These are phyloP conservation scores for Solanum bulbocastanum DNA, from an alignment of 257 asterid genomes.

Conservation along the genomic window DNA sequence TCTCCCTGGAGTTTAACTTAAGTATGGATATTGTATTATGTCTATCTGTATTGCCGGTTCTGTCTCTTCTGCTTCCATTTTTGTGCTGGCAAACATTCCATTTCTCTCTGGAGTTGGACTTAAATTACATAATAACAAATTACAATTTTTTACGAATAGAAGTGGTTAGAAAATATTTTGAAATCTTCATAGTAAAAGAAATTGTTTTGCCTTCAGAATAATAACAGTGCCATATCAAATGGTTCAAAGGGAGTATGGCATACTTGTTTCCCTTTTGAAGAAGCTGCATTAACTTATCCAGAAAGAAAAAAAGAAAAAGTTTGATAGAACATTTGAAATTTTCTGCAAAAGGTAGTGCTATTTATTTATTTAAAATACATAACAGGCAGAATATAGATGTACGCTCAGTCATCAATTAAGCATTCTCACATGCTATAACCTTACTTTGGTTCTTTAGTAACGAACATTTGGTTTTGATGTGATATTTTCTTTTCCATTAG, in stretches of 20 bases:
- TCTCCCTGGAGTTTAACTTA: not conserved
- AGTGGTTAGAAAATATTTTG: not conserved
- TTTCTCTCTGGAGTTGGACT: not conserved
- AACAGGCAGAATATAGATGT: not conserved
- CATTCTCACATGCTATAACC: not conserved
- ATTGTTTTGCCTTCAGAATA: not conserved
- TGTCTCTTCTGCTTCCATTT: not conserved
- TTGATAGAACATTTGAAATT: not conserved
- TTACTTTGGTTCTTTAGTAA: not conserved
- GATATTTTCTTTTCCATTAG: not conserved
- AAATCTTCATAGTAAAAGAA: not conserved
- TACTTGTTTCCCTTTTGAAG: not conserved
- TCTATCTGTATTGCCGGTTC: not conserved
- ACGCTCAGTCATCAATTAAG: not conserved
- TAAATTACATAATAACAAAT: not conserved
- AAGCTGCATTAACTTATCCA: not conserved
- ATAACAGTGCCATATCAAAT: not conserved
- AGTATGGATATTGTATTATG: not conserved
- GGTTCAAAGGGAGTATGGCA: not conserved
- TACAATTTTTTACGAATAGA: not conserved
- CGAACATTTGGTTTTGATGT: not conserved
- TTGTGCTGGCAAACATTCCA: not conserved
- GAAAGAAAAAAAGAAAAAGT: not conserved
- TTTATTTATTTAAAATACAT: not conserved
- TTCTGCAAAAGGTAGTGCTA: not conserved